phyloP scores from a whole-genome alignment of 169 alveolate species.

The Plasmodium malariae region DNA sequence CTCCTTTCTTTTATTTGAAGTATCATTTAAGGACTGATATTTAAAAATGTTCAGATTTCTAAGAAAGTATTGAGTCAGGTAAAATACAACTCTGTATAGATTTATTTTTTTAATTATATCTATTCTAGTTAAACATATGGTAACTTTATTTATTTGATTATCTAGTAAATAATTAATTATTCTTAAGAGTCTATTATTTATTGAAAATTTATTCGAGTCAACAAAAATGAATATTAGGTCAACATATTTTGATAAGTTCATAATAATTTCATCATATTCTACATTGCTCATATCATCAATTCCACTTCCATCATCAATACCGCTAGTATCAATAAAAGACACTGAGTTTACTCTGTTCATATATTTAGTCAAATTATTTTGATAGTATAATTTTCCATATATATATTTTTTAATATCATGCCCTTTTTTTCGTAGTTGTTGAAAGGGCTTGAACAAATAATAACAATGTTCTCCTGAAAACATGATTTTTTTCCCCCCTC shows the following conservation, averaged over 20 bases:
- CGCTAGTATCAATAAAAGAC: constrained; percentile 66
- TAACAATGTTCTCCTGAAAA: constrained; percentile 65
- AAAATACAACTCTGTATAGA: constrained; percentile 47
- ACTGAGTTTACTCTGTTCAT: constrained; percentile 70
- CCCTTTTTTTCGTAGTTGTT: constrained; percentile 18
- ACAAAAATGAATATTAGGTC: constrained; percentile 45
- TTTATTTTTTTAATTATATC: constrained; percentile 28
- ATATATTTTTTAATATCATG: constrained; percentile 44
- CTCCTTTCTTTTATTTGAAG: neutral
- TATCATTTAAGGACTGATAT: neutral
- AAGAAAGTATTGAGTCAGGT: constrained; percentile 57
- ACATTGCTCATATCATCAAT: constrained; percentile 20
- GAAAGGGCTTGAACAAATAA: constrained; percentile 47
- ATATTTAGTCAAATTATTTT: constrained; percentile 49
- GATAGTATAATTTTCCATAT: constrained; percentile 65
- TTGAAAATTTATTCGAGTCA: constrained; percentile 47
- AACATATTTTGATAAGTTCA: constrained; percentile 59
- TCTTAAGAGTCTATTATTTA: constrained; percentile 36
- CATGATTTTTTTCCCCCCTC: constrained; percentile 22
- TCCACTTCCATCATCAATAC: constrained; percentile 61
- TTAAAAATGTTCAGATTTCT: constrained; percentile 46
- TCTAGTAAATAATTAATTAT: constrained; percentile 53
- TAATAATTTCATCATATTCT: constrained; percentile 47
- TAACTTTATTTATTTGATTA: constrained; percentile 50
- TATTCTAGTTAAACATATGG: constrained; percentile 56